These are phyloP conservation scores for Fallopia convolvulus DNA, from an alignment of 148 eudicot species.

Conservation along the genomic window DNA sequence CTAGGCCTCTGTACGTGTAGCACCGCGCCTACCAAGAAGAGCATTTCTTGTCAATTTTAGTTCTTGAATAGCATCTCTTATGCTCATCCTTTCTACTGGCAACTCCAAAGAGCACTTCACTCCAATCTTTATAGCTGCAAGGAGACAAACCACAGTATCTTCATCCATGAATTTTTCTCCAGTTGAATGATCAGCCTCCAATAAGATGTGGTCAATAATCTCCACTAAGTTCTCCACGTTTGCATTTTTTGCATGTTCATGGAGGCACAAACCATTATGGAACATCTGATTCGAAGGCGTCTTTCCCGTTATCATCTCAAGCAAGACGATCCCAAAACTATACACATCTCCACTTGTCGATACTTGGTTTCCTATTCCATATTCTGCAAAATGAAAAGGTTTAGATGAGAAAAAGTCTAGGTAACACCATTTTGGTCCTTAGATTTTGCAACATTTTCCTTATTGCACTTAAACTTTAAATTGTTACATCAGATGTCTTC, in stretches of 20 bases:
- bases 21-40: background rate
- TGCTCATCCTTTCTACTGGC: background rate
- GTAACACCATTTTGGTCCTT: too few relatives aligned
- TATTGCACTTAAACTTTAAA: too few relatives aligned
- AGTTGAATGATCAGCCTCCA: background rate
- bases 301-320: constrained; percentile 8
- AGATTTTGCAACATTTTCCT: too few relatives aligned
- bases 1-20: too few relatives aligned
- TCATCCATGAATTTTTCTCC: background rate
- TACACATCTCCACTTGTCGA: constrained; percentile 8
- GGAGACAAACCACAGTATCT: background rate
- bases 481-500: too few relatives aligned
- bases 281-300: background rate
- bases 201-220: background rate
- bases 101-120: constrained; percentile 11
- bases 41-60: background rate
- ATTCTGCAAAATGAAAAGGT: background rate
- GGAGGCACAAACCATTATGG: constrained; percentile 8
- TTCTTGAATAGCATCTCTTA: background rate
- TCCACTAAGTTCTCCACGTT: background rate
- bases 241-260: background rate
- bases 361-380: background rate
- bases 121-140: constrained; percentile 7
- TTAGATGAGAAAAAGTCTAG: background rate
- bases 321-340: constrained; percentile 6